A percentile compares a stretch with the other conserved stretches of the same genome.
Evolutionary conservation across 2,329 filamentous ascomycete species (phyloP).

Genomic region (Pseudogymnoascus sp.): DNA sequence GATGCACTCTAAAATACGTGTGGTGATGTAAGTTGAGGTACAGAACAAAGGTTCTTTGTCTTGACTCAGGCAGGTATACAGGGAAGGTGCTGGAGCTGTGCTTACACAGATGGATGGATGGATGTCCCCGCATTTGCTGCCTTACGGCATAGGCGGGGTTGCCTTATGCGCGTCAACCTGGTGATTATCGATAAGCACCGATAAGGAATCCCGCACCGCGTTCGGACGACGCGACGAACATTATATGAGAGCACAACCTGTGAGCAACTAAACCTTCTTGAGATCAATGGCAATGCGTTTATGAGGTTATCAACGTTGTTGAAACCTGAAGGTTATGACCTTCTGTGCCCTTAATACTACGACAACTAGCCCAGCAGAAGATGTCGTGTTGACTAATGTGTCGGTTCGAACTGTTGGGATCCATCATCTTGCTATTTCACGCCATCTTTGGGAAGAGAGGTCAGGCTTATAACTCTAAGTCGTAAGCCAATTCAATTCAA

Average conservation of each 20-base stretch:
- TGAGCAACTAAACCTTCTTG: neutral
- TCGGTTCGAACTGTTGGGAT: slow-evolving; percentile 27
- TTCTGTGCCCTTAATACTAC: neutral
- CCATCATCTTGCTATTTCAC: slow-evolving; percentile 22
- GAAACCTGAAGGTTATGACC: neutral
- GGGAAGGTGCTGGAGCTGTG: slow-evolving; percentile 7
- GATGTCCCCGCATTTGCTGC: slow-evolving; percentile 4
- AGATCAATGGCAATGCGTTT: neutral
- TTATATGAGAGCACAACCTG: slow-evolving; percentile 3
- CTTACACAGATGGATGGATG: neutral
- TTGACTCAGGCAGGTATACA: neutral
- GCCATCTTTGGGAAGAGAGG: slow-evolving; percentile 11
- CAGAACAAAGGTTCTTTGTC: neutral
- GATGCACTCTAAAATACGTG: neutral
- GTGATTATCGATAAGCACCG: slow-evolving; percentile 6
- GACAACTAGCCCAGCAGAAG: neutral
- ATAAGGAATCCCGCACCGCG: slow-evolving; percentile 2
- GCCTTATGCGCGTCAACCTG: slow-evolving; percentile 5
- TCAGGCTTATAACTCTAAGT: slow-evolving; percentile 1
- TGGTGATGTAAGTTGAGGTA: neutral
- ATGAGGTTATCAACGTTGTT: neutral
- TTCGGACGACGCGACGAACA: slow-evolving; percentile 4
- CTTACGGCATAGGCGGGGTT: neutral
- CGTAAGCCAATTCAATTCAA: slow-evolving; percentile 7
- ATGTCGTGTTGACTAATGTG: slow-evolving; percentile 21